Percentiles rank a stretch among this genome's conserved stretches.
These are phyloP conservation scores for Apophysomyces sp. DNA, from an alignment of 371 early-diverging fungal genomes.

Conservation along the genomic window DNA sequence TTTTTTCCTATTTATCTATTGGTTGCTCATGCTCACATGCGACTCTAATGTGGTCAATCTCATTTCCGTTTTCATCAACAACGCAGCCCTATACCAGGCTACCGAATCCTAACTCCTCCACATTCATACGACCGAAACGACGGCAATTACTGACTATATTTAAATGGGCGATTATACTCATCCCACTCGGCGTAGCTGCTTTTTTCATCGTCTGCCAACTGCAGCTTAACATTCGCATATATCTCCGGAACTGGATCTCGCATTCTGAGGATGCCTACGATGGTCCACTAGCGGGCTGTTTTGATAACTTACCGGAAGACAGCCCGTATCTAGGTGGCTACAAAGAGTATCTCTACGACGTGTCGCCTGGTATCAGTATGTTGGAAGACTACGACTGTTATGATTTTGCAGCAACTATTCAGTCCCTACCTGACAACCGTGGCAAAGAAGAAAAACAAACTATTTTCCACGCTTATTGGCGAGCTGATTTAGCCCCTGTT, in stretches of 20 bases:
- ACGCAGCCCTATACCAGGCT: neutral
- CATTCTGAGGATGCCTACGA: conserved; percentile 47
- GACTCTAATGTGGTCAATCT: neutral
- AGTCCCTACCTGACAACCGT: conserved; percentile 10
- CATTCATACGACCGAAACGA: conserved; percentile 32
- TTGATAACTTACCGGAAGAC: conserved; percentile 34
- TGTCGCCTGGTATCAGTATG: conserved; percentile 45
- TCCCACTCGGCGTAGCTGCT: conserved; percentile 10
- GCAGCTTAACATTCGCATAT: conserved; percentile 51
- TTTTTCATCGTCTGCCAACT: conserved; percentile 46
- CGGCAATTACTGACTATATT: conserved; percentile 28
- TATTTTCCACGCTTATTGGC: conserved; percentile 56
- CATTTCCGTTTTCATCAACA: neutral
- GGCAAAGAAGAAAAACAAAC: conserved; percentile 4
- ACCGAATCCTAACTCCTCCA: conserved; percentile 17
- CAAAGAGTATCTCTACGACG: conserved; percentile 31
- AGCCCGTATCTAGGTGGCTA: conserved; percentile 36
- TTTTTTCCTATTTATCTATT: neutral
- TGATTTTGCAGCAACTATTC: conserved; percentile 49
- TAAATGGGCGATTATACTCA: conserved; percentile 25
- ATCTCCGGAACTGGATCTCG: conserved; percentile 51
- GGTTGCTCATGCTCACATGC: neutral
- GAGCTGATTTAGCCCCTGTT: conserved; percentile 46
- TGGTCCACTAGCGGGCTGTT: conserved; percentile 42
- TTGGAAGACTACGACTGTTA: conserved; percentile 54